Base-by-base conservation (phyloP, 2,329 filamentous ascomycete species). In the Hypoxylon sp. region DNA sequence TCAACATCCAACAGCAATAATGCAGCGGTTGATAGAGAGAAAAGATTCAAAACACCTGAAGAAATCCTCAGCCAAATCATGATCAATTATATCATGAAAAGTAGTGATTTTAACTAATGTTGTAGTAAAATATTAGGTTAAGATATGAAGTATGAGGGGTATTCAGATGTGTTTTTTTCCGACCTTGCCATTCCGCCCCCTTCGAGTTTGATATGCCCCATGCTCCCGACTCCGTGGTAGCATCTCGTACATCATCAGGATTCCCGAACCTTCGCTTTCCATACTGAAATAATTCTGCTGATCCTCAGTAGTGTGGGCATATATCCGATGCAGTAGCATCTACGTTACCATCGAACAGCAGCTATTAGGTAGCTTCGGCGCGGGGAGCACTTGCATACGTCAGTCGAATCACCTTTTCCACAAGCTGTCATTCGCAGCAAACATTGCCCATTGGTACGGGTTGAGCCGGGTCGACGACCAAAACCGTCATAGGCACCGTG, bases 221-320 rank as follows among this genome's bases (percentile, higher is more conserved):
- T 58, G 19, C 34, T 48, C 39, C 49, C 49, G 28, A 34, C 44
- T 56, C 41, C 4, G 63, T 66, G 59, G 56, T 66, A 66, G 56
- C 63, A 66, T 66, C 53, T 53, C 22, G 41, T 64, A 64, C 57
- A 67, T 62, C 64, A 67, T 67, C 48, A 62, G 57, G 54, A 62
- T 64, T 50, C 54, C 44, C 52, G 20, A 39, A 24, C 41, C 48
- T 52, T 54, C 26, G 53, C 54, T 39, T 67, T n/a, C n/a, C n/a
- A 61, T 59, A 53, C 59, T 60, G 54, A 50, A 52, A 52, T 30
- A 50, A 50, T 41, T 28, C 26, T 56, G 64, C 64, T 59, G 64
- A 67, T 67, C 64, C 49, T 54, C 34, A 28, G 54, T 34, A 20
- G 44, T 59, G 54, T 28, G 50, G 49, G 46, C 39, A 43, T 54